These are phyloP conservation scores for Saururus chinensis DNA, from an alignment of 164 flowering plant genomes.

Conservation along the genomic window DNA sequence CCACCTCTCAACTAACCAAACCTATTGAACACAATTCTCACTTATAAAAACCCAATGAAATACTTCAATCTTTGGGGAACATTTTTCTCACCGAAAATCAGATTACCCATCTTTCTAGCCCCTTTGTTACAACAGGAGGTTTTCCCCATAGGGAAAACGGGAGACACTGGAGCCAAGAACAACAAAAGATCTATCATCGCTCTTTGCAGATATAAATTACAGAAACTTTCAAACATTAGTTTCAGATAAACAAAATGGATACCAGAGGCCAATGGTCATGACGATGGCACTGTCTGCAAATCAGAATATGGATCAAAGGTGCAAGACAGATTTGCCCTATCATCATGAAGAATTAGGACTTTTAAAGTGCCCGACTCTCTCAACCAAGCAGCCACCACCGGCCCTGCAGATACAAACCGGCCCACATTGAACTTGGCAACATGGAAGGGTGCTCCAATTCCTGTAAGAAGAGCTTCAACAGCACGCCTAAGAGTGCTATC, in stretches of 20 bases:
- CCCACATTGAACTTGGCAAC: slow-evolving; percentile 81
- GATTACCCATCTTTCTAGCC: too few relatives aligned
- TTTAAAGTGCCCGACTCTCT: slow-evolving; percentile 65
- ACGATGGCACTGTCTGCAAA: slow-evolving; percentile 19
- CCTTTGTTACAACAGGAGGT: too few relatives aligned
- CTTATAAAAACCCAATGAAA: too few relatives aligned
- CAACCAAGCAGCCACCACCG: slow-evolving; percentile 81
- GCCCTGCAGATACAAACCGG: slow-evolving; percentile 71
- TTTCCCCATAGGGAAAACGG: not conserved
- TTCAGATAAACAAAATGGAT: too few relatives aligned
- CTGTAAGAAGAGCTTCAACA: slow-evolving; percentile 59
- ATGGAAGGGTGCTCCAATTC: slow-evolving; percentile 85
- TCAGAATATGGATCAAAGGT: slow-evolving; percentile 17
- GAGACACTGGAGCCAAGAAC: too few relatives aligned
- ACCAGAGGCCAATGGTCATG: not conserved
- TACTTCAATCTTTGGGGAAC: too few relatives aligned
- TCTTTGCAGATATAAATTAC: too few relatives aligned
- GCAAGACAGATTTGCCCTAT: slow-evolving; percentile 26
- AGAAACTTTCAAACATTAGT: too few relatives aligned
- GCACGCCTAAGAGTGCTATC: slow-evolving; percentile 72
- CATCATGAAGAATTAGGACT: slow-evolving; percentile 77
- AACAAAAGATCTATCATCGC: too few relatives aligned
- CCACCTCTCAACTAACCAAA: too few relatives aligned
- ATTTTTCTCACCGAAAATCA: too few relatives aligned
- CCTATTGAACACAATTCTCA: too few relatives aligned